Conservation (phyloP, 805 yeast genomes). For the Blastobotrys mokoenaii region DNA sequence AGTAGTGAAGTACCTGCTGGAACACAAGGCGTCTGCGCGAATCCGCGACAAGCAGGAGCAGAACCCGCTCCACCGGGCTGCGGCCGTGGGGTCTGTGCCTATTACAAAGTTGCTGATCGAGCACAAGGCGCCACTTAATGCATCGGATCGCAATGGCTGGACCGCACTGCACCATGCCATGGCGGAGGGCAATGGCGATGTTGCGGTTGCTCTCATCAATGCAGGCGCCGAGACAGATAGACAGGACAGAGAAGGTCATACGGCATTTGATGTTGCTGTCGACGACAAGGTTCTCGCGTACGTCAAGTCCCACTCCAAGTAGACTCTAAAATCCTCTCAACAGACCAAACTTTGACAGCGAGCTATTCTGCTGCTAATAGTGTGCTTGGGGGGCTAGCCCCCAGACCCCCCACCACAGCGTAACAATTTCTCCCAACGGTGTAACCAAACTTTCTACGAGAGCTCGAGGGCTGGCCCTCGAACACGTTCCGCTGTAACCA, state of each 20-base stretch:
- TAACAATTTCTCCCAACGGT: too few species aligned
- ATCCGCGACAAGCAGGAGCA: slow-evolving; percentile 59
- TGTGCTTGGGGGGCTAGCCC: too few species aligned
- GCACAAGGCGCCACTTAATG: slow-evolving; percentile 56
- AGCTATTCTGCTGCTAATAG: too few species aligned
- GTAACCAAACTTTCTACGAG: too few species aligned
- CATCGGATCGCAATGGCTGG: slow-evolving; percentile 67
- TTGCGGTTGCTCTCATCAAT: slow-evolving; percentile 50
- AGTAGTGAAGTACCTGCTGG: slow-evolving; percentile 47
- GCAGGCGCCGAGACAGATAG: slow-evolving; percentile 56
- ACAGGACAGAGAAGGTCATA: slow-evolving; percentile 44
- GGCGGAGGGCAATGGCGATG: slow-evolving; percentile 83
- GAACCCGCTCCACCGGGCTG: slow-evolving; percentile 75
- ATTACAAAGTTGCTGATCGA: slow-evolving; percentile 47
- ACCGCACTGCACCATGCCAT: slow-evolving; percentile 83
- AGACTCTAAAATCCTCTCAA: background rate
- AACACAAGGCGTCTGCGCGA: slow-evolving; percentile 52
- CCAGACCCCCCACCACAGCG: too few species aligned
- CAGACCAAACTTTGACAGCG: too few species aligned
- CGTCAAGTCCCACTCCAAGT: slow-evolving; percentile 8
- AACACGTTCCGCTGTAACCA: too few species aligned
- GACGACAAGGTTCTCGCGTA: slow-evolving; percentile 40
- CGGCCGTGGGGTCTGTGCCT: slow-evolving; percentile 58
- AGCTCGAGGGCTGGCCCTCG: too few species aligned
- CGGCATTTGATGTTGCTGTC: slow-evolving; percentile 46